A percentile compares a stretch with the other conserved stretches of the same genome.
These are phyloP conservation scores for Passalora sequoiae DNA, from an alignment of 2,329 filamentous ascomycete genomes.

Conservation along the genomic window DNA sequence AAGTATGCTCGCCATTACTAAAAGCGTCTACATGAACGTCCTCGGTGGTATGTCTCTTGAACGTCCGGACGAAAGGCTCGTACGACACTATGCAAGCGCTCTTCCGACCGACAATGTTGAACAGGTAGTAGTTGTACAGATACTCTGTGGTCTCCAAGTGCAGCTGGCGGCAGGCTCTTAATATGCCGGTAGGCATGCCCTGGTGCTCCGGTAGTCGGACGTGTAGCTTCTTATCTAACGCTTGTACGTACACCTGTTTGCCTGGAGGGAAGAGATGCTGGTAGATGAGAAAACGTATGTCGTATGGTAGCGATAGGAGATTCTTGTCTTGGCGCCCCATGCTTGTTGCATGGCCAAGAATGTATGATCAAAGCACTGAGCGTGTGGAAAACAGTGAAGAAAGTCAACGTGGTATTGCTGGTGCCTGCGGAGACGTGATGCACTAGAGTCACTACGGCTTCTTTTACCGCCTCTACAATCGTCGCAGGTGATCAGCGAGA, in stretches of 20 bases:
- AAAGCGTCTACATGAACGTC: conserved; percentile 27
- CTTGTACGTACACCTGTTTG: conserved; percentile 29
- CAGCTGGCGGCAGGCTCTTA: conserved; percentile 20
- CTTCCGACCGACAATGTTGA: conserved; percentile 32
- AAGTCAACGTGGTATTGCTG: too few relatives aligned
- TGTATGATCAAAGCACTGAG: too few relatives aligned
- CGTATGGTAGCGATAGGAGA: conserved; percentile 28
- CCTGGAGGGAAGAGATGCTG: conserved; percentile 27
- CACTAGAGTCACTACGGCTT: too few relatives aligned
- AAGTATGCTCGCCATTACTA: conserved; percentile 30
- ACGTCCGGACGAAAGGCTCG: conserved; percentile 15
- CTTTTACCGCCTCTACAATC: too few relatives aligned
- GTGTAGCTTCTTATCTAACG: conserved; percentile 10
- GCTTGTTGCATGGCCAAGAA: too few relatives aligned
- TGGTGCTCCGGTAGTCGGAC: background rate
- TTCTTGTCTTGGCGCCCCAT: background rate
- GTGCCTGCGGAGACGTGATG: too few relatives aligned
- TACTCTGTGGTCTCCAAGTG: conserved; percentile 24
- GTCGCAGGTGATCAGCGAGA: too few relatives aligned
- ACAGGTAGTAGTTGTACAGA: conserved; percentile 31
- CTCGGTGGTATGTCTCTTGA: conserved; percentile 21
- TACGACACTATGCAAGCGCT: conserved; percentile 25
- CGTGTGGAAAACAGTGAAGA: too few relatives aligned
- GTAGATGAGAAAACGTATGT: conserved; percentile 30
- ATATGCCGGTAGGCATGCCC: conserved; percentile 14